Evolutionary conservation across 257 asterid species (phyloP), one percentile per base, ranked within the genome.

Genomic region (Marsdenia floribunda): DNA sequence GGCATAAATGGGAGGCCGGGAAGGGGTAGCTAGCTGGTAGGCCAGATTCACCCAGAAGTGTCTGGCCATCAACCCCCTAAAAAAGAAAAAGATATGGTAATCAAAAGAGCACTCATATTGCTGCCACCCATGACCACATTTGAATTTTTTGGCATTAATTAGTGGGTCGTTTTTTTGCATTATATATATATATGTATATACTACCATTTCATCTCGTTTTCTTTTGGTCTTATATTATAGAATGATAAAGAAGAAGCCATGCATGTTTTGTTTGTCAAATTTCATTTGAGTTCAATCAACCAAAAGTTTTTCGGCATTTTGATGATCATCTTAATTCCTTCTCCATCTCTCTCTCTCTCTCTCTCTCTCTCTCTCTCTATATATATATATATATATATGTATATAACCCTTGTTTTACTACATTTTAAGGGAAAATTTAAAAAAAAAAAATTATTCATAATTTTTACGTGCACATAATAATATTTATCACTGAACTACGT

Each of bases 81-180:
- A 44, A 44, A 42, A 29, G 13, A 65, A 22, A 55, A 7, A 75
- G 44, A 64, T 4, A 35, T 75, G 66, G 42, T 22, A 53, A 65
- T 65, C 55, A 75, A 75, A 75, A 52, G 57, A 9, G 73, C 73
- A 75, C 57, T 75, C 65, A 64, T 55, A 9, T 74, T 63, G 53
- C 72, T 63, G 53, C 72, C 42, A 52, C 46, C 58, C 44, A 75
- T 49, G 57, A 65, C 73, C 4, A 53, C 3, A n/a, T 6, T 13
- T 57, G 53, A 64, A 42, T 5, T 42, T 52, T 75, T 74, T 64
- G 55, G 78, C 63, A 49, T 33, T 74, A 63, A 49, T 33, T 64
- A 63, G 72, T 64, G 65, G 78, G 26, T 64, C 29, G 64, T 49
- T 49, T 74, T 55, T 74, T 16, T 47, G 53, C 16, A 47, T 2